Percentiles rank a stretch among this genome's conserved stretches.
Evolutionary conservation across 164 flowering plant genomes (phyloP).

Genomic region (Berberis vulgaris): DNA sequence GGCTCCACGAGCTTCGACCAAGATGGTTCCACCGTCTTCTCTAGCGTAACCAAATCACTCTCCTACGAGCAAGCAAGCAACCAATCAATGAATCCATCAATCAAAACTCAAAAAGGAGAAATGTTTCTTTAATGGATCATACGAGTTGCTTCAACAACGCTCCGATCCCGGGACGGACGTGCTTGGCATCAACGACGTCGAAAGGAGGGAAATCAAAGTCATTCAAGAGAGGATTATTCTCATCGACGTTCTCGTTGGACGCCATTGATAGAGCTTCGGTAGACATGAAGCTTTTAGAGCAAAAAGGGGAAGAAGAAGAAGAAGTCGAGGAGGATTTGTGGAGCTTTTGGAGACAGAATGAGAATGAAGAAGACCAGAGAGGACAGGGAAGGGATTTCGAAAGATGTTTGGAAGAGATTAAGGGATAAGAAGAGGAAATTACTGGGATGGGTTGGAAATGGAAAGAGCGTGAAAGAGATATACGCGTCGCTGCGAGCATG

Average conservation of each 20-base stretch:
- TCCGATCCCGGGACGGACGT: conserved; percentile 79
- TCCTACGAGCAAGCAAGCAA: conserved; percentile 37
- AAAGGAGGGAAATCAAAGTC: conserved; percentile 83
- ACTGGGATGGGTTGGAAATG: conserved; percentile 7
- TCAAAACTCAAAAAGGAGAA: conserved; percentile 6
- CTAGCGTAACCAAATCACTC: conserved; percentile 64
- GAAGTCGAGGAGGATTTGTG: conserved; percentile 9
- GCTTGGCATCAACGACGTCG: conserved; percentile 62
- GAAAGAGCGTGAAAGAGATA: conserved; percentile 29
- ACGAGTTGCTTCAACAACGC: conserved; percentile 59
- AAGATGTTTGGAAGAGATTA: conserved; percentile 19
- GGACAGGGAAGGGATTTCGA: conserved; percentile 61
- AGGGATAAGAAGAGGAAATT: conserved; percentile 15
- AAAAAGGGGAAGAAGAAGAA: conserved; percentile 6
- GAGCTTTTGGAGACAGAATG: conserved; percentile 42
- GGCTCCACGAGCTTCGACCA: conserved; percentile 93
- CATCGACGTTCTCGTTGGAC: conserved; percentile 5
- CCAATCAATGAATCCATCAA: conserved; percentile 1
- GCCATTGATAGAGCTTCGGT: conserved; percentile 9
- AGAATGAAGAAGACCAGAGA: conserved; percentile 77
- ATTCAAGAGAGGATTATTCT: conserved; percentile 48
- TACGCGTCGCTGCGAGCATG: conserved; percentile 24
- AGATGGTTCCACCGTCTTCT: conserved; percentile 76
- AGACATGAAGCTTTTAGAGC: conserved; percentile 11
- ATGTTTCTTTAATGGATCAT: conserved; percentile 5